Evolutionary conservation across 495 filamentous ascomycete species (phyloP).

Genomic region (Xylaria acuta): DNA sequence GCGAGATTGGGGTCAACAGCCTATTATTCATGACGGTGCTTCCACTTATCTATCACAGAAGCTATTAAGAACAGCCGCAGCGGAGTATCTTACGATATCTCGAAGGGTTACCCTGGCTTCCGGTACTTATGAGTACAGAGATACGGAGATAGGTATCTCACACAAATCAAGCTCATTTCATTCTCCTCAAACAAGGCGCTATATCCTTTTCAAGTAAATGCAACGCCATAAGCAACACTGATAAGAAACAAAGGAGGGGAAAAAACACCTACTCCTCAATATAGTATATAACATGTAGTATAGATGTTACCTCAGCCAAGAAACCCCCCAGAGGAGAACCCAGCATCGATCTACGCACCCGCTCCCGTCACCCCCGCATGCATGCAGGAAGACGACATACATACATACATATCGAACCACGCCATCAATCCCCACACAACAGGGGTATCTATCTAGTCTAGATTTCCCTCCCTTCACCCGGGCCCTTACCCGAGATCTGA

Average conservation of each 20-base stretch:
- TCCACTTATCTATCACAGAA: too few relatives aligned
- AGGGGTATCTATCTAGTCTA: not conserved
- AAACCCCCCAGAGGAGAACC: not conserved
- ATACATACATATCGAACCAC: not conserved
- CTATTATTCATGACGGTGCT: too few relatives aligned
- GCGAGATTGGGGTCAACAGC: too few relatives aligned
- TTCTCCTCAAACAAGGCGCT: not conserved
- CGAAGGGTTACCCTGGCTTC: not conserved
- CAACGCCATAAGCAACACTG: too few relatives aligned
- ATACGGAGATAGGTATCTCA: not conserved
- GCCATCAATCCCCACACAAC: not conserved
- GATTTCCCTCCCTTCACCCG: too few relatives aligned
- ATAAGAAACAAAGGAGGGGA: too few relatives aligned
- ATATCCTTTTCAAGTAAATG: not conserved
- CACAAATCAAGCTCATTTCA: not conserved
- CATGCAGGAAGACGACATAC: not conserved
- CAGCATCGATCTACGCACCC: not conserved
- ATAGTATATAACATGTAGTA: not conserved
- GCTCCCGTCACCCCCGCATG: not conserved
- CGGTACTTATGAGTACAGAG: not conserved
- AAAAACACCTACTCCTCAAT: not conserved
- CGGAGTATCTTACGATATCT: not conserved
- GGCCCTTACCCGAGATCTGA: not conserved
- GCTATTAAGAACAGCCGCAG: not conserved
- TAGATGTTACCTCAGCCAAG: not conserved